Percentiles rank a stretch among this genome's conserved stretches.
Conservation (phyloP, 352 stramenopile species). For the Phytophthora syringae region DNA sequence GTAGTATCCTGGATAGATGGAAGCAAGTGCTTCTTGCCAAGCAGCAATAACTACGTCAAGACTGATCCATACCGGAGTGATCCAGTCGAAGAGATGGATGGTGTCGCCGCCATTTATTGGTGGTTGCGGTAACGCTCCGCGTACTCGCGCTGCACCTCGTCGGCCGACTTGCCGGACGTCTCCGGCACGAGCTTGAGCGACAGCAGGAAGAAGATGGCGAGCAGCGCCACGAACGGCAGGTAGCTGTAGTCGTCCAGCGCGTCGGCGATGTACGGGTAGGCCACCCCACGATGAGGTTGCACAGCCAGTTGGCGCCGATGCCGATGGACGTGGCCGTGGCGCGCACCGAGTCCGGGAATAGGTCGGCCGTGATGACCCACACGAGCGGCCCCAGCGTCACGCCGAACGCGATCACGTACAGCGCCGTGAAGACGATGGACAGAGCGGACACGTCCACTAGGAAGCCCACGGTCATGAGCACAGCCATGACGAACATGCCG, state of each 20-base stretch:
- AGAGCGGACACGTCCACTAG: slow-evolving; percentile 21
- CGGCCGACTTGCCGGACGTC: slow-evolving; percentile 53
- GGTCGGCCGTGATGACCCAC: slow-evolving; percentile 19
- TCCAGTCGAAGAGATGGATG: too few relatives aligned
- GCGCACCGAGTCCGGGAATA: slow-evolving; percentile 16
- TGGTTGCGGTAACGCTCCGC: slow-evolving; percentile 12
- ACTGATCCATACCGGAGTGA: too few relatives aligned
- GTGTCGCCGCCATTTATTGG: neutral
- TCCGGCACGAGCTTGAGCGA: slow-evolving; percentile 50
- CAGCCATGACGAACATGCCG: slow-evolving; percentile 26
- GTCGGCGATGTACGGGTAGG: slow-evolving; percentile 55
- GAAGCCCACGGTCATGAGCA: slow-evolving; percentile 29
- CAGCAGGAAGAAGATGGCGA: slow-evolving; percentile 48
- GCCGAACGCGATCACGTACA: too few relatives aligned
- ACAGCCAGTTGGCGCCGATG: slow-evolving; percentile 55
- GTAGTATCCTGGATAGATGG: too few relatives aligned
- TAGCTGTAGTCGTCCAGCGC: slow-evolving; percentile 46
- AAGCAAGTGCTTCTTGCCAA: too few relatives aligned
- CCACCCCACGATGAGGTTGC: slow-evolving; percentile 52
- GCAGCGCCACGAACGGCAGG: slow-evolving; percentile 45
- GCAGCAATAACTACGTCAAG: too few relatives aligned
- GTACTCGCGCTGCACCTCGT: slow-evolving; percentile 56
- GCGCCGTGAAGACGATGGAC: too few relatives aligned
- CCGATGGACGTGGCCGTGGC: slow-evolving; percentile 31
- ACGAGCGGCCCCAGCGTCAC: too few relatives aligned